Evolutionary conservation across 2,329 filamentous ascomycete genomes (phyloP), one percentile per base, ranked within the genome.

Genomic region (Leptographium lundbergii): DNA sequence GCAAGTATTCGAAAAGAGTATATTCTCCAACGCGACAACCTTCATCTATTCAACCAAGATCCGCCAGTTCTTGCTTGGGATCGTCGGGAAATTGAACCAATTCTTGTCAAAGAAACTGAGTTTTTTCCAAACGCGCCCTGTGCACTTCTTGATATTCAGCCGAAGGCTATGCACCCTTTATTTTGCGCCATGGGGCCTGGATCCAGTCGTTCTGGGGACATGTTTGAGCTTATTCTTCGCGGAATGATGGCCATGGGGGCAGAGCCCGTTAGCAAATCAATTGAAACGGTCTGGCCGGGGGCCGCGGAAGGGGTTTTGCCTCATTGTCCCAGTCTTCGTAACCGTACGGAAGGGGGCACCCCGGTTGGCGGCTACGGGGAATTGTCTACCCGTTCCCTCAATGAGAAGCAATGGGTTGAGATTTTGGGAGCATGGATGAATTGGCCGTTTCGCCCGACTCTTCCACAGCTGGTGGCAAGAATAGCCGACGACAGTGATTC

Each of bases 1-100:
- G 11, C 17, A 39, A 52, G 52, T 54, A 66, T 63, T 58, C 56
- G 57, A 14, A 52, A 64, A 6, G 62, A 62, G 3, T 58, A 63
- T 2, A 11, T 63, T 24, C 68, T 72, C 34, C 65, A 72, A 54
- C 72, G 75, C 34, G 84, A 88, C 65, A 82, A 84, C 66, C 68
- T 77, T 52, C 78, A 81, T 63, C 63, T 79, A 19, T 75, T 78
- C 65, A 68, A 72, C 56, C 74, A 78, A 69, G 65, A 75, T 0
- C 74, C 77, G 1, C 79, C 82, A 0, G 65, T 77, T 1, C 69
- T 92, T 4, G 66, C 76, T 29, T 91, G 85, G 82, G 89, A 95
- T 69, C 77, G 80, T 1, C 83, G 91, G 19, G 72, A 75, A 2
- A 84, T 82, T 66, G 89, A 95, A 66, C 87, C 89, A 0, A 74